phyloP scores from a whole-genome alignment of 2,329 filamentous ascomycete genomes.

The Cordyceps javanica region DNA sequence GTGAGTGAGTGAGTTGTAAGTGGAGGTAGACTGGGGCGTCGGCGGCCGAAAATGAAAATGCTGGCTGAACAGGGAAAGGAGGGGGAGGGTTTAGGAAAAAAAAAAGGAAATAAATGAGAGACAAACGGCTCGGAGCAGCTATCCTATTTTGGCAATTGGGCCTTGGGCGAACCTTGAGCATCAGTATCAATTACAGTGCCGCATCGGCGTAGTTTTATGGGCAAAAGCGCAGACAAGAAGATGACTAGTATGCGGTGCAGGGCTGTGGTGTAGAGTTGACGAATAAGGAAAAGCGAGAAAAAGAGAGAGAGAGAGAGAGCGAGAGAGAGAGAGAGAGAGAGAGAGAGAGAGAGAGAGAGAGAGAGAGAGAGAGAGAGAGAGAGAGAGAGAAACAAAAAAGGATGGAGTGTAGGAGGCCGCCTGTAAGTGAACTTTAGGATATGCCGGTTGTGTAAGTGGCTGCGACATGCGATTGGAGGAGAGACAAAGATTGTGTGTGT shows the following conservation, averaged over 20 bases:
- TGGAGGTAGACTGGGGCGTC: not conserved
- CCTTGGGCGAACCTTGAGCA: constrained; percentile 1
- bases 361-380: no score
- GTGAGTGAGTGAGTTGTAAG: not conserved
- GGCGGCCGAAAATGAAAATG: not conserved
- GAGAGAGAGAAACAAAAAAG: no score
- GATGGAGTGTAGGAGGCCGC: no score
- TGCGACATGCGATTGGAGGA: not conserved
- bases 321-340: no score
- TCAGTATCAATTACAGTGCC: not conserved
- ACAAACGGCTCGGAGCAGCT: constrained; percentile 8
- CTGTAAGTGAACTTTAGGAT: no score
- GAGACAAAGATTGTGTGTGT: no score
- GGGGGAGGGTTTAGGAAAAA: not conserved
- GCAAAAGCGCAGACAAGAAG: no score
- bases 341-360: no score
- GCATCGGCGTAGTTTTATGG: not conserved
- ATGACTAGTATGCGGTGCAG: no score
- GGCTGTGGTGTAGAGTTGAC: no score
- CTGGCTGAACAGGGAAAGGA: not conserved
- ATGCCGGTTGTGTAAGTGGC: not conserved
- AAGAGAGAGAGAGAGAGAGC: no score
- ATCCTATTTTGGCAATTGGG: constrained; percentile 4
- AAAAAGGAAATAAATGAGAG: constrained; percentile 15
- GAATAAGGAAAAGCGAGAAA: no score